These are phyloP conservation scores for Microbotryum silenes-acaulis DNA, from an alignment of 1,284 basidiomycete species.

Conservation along the genomic window DNA sequence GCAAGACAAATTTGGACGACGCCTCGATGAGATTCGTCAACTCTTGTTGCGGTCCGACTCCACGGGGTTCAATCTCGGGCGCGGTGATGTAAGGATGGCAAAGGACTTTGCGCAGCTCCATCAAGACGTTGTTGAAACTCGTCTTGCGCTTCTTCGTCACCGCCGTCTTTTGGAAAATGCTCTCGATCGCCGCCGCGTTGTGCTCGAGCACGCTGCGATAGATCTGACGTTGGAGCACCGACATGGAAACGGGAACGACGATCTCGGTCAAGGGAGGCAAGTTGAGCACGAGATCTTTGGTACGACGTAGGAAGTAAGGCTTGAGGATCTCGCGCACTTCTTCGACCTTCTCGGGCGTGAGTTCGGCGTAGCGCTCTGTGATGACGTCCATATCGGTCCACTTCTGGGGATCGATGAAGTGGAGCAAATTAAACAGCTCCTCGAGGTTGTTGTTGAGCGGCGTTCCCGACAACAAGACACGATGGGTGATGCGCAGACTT, in stretches of 20 bases:
- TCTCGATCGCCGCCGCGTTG: constrained; percentile 23
- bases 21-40: constrained; percentile 53
- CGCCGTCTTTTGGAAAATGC: constrained; percentile 30
- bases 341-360: constrained; percentile 64
- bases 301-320: constrained; percentile 85
- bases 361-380: constrained; percentile 52
- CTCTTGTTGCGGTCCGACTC: constrained; percentile 5
- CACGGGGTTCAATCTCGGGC: constrained; percentile 64
- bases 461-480: constrained; percentile 87
- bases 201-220: constrained; percentile 61
- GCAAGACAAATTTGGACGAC: constrained; percentile 58
- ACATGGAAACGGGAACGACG: constrained; percentile 86
- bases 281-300: constrained; percentile 85
- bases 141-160: constrained; percentile 33
- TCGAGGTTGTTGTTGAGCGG: constrained; percentile 94
- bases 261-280: constrained; percentile 72
- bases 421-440: constrained; percentile 90
- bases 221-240: constrained; percentile 77
- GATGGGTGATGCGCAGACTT: constrained; percentile 67
- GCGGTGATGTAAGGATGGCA: constrained; percentile 88
- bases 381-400: constrained; percentile 63
- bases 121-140: constrained; percentile 61
- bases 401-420: constrained; percentile 57
- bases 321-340: constrained; percentile 67
- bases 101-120: constrained; percentile 56